phyloP scores from a whole-genome alignment of 345 rosid species.

The Kandelia obovata region DNA sequence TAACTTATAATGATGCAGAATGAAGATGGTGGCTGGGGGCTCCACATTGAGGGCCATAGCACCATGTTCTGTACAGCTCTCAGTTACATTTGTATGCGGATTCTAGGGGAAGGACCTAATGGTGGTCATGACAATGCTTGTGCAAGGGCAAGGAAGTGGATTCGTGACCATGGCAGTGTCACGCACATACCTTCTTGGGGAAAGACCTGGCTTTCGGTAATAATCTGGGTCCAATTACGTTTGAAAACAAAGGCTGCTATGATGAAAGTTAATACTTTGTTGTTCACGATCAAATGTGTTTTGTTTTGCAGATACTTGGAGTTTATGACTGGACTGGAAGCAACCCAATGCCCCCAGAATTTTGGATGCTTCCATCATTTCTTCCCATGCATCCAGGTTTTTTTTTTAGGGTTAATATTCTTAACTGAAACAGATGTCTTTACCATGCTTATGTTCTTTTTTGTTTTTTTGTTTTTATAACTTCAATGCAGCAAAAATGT shows the following conservation, averaged over 20 bases:
- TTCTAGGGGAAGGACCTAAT: constrained; percentile 12
- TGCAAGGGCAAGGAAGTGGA: constrained; percentile 18
- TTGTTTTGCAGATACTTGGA: constrained; percentile 12
- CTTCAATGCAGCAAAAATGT: constrained; percentile 22
- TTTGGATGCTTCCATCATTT: constrained; percentile 13
- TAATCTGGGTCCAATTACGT: background rate
- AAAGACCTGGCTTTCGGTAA: constrained; percentile 24
- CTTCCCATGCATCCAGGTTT: constrained; percentile 21
- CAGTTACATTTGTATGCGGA: constrained; percentile 18
- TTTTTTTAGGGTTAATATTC: no score
- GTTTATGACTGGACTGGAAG: constrained; percentile 23
- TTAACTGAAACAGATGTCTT: background rate
- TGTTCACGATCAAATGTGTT: background rate
- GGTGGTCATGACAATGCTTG: constrained; percentile 19
- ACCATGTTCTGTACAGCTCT: constrained; percentile 16
- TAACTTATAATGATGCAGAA: background rate
- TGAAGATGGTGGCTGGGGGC: constrained; percentile 29
- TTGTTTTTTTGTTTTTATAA: background rate
- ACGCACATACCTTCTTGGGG: constrained; percentile 22
- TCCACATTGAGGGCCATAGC: constrained; percentile 22
- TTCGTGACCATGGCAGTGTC: constrained; percentile 17
- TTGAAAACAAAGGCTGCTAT: no score
- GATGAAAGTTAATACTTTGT: no score
- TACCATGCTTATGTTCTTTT: background rate
- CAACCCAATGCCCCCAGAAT: constrained; percentile 26